Evolutionary conservation across 1,139 yeast species (phyloP).

Genomic region (Meyerozyma sp.): DNA sequence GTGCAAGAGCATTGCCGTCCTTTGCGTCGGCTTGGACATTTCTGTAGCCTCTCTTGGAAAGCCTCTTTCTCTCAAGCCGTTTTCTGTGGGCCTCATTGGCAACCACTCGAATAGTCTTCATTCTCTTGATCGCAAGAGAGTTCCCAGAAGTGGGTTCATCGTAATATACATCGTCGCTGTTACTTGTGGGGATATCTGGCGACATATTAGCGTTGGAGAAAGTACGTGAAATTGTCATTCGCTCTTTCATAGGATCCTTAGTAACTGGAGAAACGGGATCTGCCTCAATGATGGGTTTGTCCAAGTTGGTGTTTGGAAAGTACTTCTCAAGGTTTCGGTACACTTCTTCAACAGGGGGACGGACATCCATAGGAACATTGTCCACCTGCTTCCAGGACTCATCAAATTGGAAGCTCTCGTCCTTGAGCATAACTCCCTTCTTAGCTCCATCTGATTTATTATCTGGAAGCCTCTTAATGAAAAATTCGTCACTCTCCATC

Average conservation of each 20-base stretch:
- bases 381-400: conserved; percentile 21
- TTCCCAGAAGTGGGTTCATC: not conserved
- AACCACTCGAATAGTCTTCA: conserved; percentile 87
- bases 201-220: conserved; percentile 45
- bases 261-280: conserved; percentile 55
- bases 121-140: conserved; percentile 28
- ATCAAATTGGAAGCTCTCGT: not conserved
- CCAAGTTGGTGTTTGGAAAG: conserved; percentile 90
- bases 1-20: conserved; percentile 35
- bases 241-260: not conserved
- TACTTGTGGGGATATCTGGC: conserved; percentile 22
- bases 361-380: conserved; percentile 41
- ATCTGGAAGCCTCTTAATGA: conserved; percentile 18
- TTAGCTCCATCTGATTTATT: conserved; percentile 12
- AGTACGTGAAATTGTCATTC: conserved; percentile 35
- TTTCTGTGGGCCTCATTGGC: conserved; percentile 79
- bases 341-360: conserved; percentile 94
- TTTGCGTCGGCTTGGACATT: not conserved
- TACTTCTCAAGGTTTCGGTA: conserved; percentile 87
- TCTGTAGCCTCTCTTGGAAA: conserved; percentile 1
- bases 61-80: conserved; percentile 35
- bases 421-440: conserved; percentile 5
- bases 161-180: conserved; percentile 19
- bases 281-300: conserved; percentile 84
- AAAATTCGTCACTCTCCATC: conserved; percentile 21